Evolutionary conservation across 2,329 filamentous ascomycete genomes (phyloP), one percentile per base, ranked within the genome.

Genomic region (Claviceps citrina): DNA sequence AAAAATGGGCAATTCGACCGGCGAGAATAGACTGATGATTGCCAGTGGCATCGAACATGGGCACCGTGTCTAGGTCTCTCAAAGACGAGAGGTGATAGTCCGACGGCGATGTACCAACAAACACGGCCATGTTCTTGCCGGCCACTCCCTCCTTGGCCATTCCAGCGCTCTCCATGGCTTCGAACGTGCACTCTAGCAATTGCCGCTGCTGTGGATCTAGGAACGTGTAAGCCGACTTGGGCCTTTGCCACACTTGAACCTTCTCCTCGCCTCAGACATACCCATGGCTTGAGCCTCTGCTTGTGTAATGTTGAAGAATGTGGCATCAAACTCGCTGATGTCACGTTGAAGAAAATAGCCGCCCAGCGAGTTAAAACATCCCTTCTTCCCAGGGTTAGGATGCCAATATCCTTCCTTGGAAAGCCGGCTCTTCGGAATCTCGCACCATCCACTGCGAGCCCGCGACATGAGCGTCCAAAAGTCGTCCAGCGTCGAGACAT

Each of bases 1-100:
- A 73, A 54, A 66, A 70, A 46, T 73, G 68, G 2, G 68, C 71
- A 16, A 74, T 58, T 34, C 70, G 59, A 44, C 73, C 73, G 0
- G 69, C 67, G 43, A 71, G 61, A 53, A 74, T 69, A 8, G 67
- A 65, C 47, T 66, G 63, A 31, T 66, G 66, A 43, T 56, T 55
- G 57, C 67, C 66, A 22, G 67, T 70, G 19, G 65, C 65, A 45
- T 70, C 66, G 43, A 70, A 67, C 62, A 69, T 68, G 26, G 67
- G 66, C 34, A 67, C 61, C 3, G 62, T 64, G 41, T 66, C 61
- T 3, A 61, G 50, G 44, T 70, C 67, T 31, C 62, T 54, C 36
- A 65, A 31, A 3, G 64, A 48, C 32, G 64, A 61, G 3, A 61
- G 60, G 46, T 66, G 61, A 45, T 71, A 71, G 47, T 71, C 67